phyloP scores from a whole-genome alignment of 176 grass and related monocot species.

The Zea mays region Zm-B73-REFERENCE-NAM-5.0 NC_050102.1:97636501-97637000 shows the following conservation, averaged over 20 bases:
- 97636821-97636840: not conserved
- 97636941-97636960: not conserved
- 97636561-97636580: slow-evolving; percentile 66
- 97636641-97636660: slow-evolving; percentile 22
- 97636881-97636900: not conserved
- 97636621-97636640: slow-evolving; percentile 19
- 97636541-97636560: slow-evolving; percentile 50
- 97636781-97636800: no score
- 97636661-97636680: not conserved
- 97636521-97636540: slow-evolving; percentile 71
- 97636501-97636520: slow-evolving; percentile 47
- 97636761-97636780: no score
- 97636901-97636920: not conserved
- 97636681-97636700: no score
- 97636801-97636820: no score
- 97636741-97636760: no score
- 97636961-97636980: no score
- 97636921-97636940: not conserved
- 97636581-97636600: slow-evolving; percentile 62
- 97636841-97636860: not conserved
- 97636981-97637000: no score
- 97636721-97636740: no score
- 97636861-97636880: not conserved
- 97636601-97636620: slow-evolving; percentile 37
- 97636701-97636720: no score